phyloP scores from a whole-genome alignment of 2,329 filamentous ascomycete species.

The Teratosphaeria zuluensis region DNA sequence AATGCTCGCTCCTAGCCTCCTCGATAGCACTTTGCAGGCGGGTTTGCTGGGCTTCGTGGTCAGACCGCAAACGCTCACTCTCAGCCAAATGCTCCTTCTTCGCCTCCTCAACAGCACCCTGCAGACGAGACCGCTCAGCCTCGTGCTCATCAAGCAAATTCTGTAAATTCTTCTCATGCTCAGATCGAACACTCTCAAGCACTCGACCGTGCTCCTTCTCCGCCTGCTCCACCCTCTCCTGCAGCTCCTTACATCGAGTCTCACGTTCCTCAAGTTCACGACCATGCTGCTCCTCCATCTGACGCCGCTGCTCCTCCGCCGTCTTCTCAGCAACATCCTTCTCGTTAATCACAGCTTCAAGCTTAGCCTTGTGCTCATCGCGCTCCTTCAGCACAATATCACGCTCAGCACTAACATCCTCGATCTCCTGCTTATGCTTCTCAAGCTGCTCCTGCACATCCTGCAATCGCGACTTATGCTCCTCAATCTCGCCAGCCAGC shows the following conservation, averaged over 20 bases:
- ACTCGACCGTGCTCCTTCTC: conserved; percentile 3
- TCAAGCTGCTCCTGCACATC: conserved; percentile 6
- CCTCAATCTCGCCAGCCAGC: conserved; percentile 7
- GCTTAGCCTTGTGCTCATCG: conserved; percentile 7
- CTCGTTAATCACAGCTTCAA: conserved; percentile 2
- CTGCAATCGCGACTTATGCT: conserved; percentile 7
- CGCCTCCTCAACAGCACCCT: background rate
- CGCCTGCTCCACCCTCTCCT: conserved; percentile 1
- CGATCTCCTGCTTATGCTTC: conserved; percentile 4
- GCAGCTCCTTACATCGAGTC: background rate
- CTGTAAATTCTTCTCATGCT: conserved; percentile 1
- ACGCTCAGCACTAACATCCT: conserved; percentile 3
- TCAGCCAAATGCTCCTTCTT: too few species aligned
- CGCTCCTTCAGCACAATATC: conserved; percentile 5
- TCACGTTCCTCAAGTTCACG: background rate
- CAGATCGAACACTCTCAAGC: background rate
- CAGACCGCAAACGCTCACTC: too few species aligned
- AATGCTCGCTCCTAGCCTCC: too few species aligned
- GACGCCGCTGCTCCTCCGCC: background rate
- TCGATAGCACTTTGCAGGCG: too few species aligned
- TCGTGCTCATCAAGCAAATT: conserved; percentile 2
- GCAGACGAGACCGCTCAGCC: background rate
- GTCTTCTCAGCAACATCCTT: conserved; percentile 1
- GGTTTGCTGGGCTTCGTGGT: too few species aligned
- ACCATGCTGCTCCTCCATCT: background rate